These are phyloP conservation scores for Moniliella sp. DNA, from an alignment of 1,284 basidiomycete genomes.

Conservation along the genomic window DNA sequence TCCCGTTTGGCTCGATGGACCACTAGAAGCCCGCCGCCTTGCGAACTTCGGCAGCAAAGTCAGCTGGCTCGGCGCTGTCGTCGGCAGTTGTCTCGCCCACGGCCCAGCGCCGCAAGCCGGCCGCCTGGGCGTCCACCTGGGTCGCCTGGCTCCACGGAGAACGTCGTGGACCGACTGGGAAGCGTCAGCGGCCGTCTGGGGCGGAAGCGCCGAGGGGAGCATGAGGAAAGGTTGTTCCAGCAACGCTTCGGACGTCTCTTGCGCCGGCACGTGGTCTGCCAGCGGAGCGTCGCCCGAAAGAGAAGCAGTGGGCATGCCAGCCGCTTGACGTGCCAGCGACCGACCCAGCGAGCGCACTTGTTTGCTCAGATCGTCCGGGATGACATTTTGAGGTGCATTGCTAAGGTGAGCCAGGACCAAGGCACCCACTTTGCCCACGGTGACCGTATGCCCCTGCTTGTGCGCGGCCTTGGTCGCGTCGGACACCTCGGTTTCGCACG, in stretches of 20 bases:
- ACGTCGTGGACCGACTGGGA: slow-evolving; percentile 43
- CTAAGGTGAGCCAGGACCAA: slow-evolving; percentile 10
- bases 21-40: slow-evolving; percentile 24
- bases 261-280: too few species aligned
- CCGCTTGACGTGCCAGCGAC: slow-evolving; percentile 59
- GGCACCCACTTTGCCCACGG: slow-evolving; percentile 14
- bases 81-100: slow-evolving; percentile 24
- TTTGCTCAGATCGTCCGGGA: slow-evolving; percentile 33
- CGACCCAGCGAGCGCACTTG: slow-evolving; percentile 52
- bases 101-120: slow-evolving; percentile 35
- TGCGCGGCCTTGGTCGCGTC: slow-evolving; percentile 41
- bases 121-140: slow-evolving; percentile 20
- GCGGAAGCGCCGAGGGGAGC: slow-evolving; percentile 32
- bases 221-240: slow-evolving; percentile 67
- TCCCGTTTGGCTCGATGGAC: too few species aligned
- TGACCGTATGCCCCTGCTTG: slow-evolving; percentile 9
- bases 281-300: slow-evolving; percentile 34
- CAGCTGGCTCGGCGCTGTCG: slow-evolving; percentile 2
- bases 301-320: slow-evolving; percentile 56
- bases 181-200: slow-evolving; percentile 35
- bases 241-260: slow-evolving; percentile 44
- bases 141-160: slow-evolving; percentile 44
- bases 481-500: slow-evolving; percentile 27
- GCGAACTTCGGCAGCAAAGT: slow-evolving; percentile 22
- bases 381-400: slow-evolving; percentile 1